These are phyloP conservation scores for Pythium diclinum DNA, from an alignment of 352 stramenopile species.

Conservation along the genomic window DNA sequence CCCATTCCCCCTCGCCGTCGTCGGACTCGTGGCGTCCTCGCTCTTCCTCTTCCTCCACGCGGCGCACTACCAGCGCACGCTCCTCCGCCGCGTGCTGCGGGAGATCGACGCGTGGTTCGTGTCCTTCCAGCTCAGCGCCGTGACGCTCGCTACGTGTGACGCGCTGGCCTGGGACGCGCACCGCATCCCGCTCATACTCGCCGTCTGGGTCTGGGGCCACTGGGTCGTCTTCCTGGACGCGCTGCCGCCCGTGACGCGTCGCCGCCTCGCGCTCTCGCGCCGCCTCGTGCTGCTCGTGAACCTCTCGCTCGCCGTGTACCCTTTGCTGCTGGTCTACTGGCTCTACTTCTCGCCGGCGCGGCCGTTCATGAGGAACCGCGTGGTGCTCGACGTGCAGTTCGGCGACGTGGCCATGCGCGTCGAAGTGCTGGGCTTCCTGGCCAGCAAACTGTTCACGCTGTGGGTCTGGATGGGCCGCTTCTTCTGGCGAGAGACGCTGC, in stretches of 20 bases:
- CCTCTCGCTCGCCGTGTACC: not conserved
- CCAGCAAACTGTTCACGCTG: not conserved
- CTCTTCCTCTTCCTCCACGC: not conserved
- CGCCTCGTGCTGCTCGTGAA: not conserved
- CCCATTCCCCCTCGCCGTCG: not conserved
- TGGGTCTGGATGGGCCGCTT: not conserved
- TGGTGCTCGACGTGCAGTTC: not conserved
- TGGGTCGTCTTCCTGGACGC: slow-evolving; percentile 15
- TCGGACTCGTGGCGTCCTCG: not conserved
- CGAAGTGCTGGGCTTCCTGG: not conserved
- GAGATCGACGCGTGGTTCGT: slow-evolving; percentile 21
- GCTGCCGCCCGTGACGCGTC: not conserved
- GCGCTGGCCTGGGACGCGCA: not conserved
- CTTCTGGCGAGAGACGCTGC: not conserved
- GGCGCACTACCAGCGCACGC: not conserved
- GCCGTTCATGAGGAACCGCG: not conserved
- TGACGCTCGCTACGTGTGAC: not conserved
- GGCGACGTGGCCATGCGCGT: not conserved
- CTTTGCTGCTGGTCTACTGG: not conserved
- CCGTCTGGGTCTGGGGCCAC: slow-evolving; percentile 9
- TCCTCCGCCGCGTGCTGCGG: not conserved
- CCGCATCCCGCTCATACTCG: not conserved
- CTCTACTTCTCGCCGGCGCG: not conserved
- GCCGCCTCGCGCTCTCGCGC: not conserved
- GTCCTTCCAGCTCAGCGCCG: not conserved